Conservation (phyloP, 106 monocot species). For the Narthecium ossifragum region DNA sequence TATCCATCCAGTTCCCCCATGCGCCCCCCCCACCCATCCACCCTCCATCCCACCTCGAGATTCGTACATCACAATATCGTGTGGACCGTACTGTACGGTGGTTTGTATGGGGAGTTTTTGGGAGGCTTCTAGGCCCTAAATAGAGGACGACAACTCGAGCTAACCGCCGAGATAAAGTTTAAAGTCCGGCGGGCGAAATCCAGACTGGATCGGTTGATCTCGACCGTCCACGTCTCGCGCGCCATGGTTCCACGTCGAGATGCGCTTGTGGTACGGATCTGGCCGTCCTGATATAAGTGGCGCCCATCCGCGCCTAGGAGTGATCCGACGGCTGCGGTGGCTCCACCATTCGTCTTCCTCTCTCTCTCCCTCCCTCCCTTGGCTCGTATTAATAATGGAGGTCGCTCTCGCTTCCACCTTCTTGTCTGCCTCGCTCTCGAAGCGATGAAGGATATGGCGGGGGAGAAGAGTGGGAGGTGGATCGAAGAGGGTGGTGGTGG, state of each 20-base stretch:
- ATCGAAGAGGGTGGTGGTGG: not conserved
- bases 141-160: no score
- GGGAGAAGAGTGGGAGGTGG: not conserved
- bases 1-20: not conserved
- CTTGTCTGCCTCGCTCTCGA: not conserved
- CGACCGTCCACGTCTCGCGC: slow-evolving; percentile 17
- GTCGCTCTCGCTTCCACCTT: no score
- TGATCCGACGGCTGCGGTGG: slow-evolving; percentile 6
- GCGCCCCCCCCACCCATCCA: not conserved
- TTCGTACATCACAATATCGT: no score
- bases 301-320: not conserved
- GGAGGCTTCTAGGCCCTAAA: no score
- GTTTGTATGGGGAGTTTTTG: no score
- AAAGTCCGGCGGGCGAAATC: no score
- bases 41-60: not conserved
- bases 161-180: no score
- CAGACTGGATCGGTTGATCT: not conserved
- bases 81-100: no score
- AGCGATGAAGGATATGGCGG: not conserved
- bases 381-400: not conserved
- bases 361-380: not conserved
- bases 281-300: not conserved
- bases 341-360: no score
- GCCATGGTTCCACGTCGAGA: slow-evolving; percentile 7
- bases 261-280: not conserved